Evolutionary conservation across 331 rosid species (phyloP).

Genomic region (Spiraea crenata): DNA sequence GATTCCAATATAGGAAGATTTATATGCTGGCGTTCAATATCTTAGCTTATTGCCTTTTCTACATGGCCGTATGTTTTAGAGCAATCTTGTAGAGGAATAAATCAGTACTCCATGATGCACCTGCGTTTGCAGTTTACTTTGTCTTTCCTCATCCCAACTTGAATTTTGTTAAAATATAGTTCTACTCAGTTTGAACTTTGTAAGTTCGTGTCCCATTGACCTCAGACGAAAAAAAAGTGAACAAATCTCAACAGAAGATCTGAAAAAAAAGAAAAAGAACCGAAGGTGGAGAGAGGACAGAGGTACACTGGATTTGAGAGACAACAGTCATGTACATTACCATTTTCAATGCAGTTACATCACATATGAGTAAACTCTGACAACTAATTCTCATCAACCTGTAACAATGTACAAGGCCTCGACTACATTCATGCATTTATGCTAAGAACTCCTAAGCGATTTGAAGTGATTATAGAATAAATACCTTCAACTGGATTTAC

Average conservation of each 20-base stretch:
- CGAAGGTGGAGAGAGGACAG: background rate
- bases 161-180: too few species aligned
- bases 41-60: too few species aligned
- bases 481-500: conserved; percentile 13
- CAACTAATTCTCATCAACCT: conserved; percentile 33
- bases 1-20: too few species aligned
- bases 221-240: too few species aligned
- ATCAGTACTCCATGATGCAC: too few species aligned
- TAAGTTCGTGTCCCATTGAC: too few species aligned
- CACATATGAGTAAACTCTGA: conserved; percentile 19
- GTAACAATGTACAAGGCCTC: conserved; percentile 46
- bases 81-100: too few species aligned
- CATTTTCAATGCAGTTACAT: conserved; percentile 30
- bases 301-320: background rate
- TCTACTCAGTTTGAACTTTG: too few species aligned
- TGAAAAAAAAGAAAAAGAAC: background rate
- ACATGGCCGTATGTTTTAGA: too few species aligned
- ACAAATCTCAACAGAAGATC: background rate
- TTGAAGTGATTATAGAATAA: conserved; percentile 6
- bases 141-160: too few species aligned
- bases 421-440: conserved; percentile 27
- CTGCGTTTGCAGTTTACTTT: too few species aligned
- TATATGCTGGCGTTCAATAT: too few species aligned
- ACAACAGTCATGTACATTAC: conserved; percentile 2
- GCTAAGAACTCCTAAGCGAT: conserved; percentile 25